A percentile compares a stretch with the other conserved stretches of the same genome.
These are phyloP conservation scores for Arthrobotrys pseudoclavata DNA, from an alignment of 2,329 filamentous ascomycete species.

Conservation along the genomic window DNA sequence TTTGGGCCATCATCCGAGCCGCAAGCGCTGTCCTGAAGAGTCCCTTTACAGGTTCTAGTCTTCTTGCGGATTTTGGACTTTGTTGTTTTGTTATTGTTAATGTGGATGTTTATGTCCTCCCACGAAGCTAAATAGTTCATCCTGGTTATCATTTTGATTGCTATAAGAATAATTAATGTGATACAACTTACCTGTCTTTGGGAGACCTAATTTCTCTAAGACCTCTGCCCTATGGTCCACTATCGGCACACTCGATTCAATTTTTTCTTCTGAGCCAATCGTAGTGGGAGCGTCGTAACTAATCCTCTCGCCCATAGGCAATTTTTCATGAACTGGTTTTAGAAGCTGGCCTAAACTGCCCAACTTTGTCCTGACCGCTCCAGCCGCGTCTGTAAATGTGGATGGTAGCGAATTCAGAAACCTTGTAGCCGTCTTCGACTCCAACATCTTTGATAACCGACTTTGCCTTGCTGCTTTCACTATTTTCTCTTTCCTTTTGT, in stretches of 20 bases:
- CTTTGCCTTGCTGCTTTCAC: neutral
- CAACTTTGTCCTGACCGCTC: neutral
- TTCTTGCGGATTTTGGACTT: neutral
- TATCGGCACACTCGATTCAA: no score
- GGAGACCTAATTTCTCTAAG: neutral
- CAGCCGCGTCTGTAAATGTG: neutral
- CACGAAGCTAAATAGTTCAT: neutral
- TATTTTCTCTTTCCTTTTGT: neutral
- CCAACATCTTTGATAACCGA: neutral
- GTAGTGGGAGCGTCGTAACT: neutral
- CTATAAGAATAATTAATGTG: neutral
- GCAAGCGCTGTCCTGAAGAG: no score
- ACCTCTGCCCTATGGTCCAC: neutral
- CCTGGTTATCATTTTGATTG: no score
- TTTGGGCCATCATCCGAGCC: neutral
- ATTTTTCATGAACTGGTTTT: neutral
- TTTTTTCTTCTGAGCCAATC: neutral
- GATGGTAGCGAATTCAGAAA: neutral
- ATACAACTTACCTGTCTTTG: neutral
- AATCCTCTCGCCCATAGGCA: conserved; percentile 7
- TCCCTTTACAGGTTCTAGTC: no score
- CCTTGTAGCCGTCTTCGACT: neutral
- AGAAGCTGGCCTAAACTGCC: neutral
- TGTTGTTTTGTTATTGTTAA: neutral
- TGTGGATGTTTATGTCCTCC: neutral